These are phyloP conservation scores for Megacollybia marginata DNA, from an alignment of 768 basidiomycete genomes.

Conservation along the genomic window DNA sequence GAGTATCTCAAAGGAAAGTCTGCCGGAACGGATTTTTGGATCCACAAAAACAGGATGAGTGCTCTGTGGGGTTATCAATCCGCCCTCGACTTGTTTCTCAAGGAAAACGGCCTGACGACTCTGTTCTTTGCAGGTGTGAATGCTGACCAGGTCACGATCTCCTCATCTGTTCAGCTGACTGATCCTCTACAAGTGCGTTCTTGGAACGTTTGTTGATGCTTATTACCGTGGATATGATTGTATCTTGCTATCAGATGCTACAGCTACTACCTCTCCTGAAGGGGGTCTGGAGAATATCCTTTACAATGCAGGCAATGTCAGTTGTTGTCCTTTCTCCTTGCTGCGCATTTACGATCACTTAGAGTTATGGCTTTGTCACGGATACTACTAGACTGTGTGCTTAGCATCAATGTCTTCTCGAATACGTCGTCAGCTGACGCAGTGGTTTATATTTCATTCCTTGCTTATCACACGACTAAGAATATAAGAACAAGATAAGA, in stretches of 20 bases:
- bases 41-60: conserved; percentile 71
- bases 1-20: conserved; percentile 45
- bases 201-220: conserved; percentile 56
- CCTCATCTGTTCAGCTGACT: not conserved
- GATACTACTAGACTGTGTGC: conserved; percentile 17
- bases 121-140: conserved; percentile 62
- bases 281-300: conserved; percentile 51
- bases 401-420: not conserved
- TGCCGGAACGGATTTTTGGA: conserved; percentile 60
- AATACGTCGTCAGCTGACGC: not conserved
- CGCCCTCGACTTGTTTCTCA: conserved; percentile 54
- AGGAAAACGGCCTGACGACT: conserved; percentile 55
- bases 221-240: conserved; percentile 62
- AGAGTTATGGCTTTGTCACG: conserved; percentile 50
- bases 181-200: conserved; percentile 39
- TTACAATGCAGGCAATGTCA: conserved; percentile 49
- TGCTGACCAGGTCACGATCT: conserved; percentile 46
- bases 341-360: not conserved
- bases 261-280: conserved; percentile 55
- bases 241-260: conserved; percentile 47
- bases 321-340: conserved; percentile 12
- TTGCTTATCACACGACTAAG: too few species aligned
- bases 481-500: not conserved
- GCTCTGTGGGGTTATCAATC: conserved; percentile 60
- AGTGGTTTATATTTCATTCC: too few species aligned